A percentile compares a stretch with the other conserved stretches of the same genome.
Conservation (phyloP, 1,139 yeast genomes). For the Kurtzmaniella quercitrusa region DNA sequence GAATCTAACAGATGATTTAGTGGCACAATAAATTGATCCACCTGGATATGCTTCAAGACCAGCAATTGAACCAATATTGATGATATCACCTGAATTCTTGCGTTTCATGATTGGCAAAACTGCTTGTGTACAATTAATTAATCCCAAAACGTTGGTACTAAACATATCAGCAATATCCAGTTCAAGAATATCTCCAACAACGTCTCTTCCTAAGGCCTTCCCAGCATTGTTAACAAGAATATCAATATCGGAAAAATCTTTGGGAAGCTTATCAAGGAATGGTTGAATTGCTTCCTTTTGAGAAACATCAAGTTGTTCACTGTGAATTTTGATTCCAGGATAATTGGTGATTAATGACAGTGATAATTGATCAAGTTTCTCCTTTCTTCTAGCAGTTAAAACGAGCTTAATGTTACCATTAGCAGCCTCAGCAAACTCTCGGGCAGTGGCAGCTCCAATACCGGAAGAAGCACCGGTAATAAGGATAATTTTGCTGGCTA, state of each 20-base stretch:
- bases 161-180: slow-evolving; percentile 62
- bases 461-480: slow-evolving; percentile 40
- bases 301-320: slow-evolving; percentile 60
- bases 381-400: slow-evolving; percentile 67
- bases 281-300: slow-evolving; percentile 46
- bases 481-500: slow-evolving; percentile 35
- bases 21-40: slow-evolving; percentile 49
- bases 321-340: slow-evolving; percentile 46
- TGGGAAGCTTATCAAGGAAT: slow-evolving; percentile 49
- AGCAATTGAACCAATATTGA: slow-evolving; percentile 49
- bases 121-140: slow-evolving; percentile 67
- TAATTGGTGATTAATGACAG: slow-evolving; percentile 38
- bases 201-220: slow-evolving; percentile 65
- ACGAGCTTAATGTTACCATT: slow-evolving; percentile 63
- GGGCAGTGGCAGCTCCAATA: slow-evolving; percentile 75
- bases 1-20: slow-evolving; percentile 46
- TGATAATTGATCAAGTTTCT: slow-evolving; percentile 46
- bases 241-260: slow-evolving; percentile 55
- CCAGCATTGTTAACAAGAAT: slow-evolving; percentile 82
- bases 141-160: slow-evolving; percentile 70
- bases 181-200: slow-evolving; percentile 54
- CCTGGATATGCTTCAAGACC: slow-evolving; percentile 52
- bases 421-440: slow-evolving; percentile 66
- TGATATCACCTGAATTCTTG: slow-evolving; percentile 45
- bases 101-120: slow-evolving; percentile 59